Base-by-base conservation (phyloP, 176 grass and related monocot species). In the Juncus inflexus region DNA sequence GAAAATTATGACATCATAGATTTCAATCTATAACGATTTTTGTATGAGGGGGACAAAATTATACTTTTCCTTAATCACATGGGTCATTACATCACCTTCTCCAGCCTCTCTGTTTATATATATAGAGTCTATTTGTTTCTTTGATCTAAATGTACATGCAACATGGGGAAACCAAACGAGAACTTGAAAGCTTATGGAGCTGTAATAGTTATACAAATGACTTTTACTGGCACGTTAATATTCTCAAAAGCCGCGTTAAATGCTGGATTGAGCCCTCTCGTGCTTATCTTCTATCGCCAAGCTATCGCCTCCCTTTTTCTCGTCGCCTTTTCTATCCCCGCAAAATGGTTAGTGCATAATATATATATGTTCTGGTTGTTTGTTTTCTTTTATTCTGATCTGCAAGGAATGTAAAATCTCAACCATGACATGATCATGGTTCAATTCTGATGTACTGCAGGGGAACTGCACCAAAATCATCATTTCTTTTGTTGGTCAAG, bases 271-370 rank as follows among this genome's bases (percentile, higher is more conserved):
- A 89, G 50, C 79, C 82, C 90, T 60, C 80, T 69, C 38, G 80
- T 95, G 4, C 86, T 95, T 85, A 65, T 95, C 83, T 86, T 95
- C 64, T 95, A 95, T 55, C 85, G 90, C 6, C 90, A 95, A 81
- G 82, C 79, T 0, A 66, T 57, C 15, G 90, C 79, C 36, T 61
- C 79, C 51, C 9, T 80, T 3, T 41, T 89, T 3, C 13, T 89
- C 51, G 64, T 84, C 9, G 85, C 90, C 3, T 9, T 86, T 0
- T 60, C 83, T 62, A 2, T 19, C 55, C 7, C 39, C 11, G 6
- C 10, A 15, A 36, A 14, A 4, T 70, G 9, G 4, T 3, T 2
- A 9, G 9, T 66, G 13, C 19, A 28, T 28, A 28, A 28, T 28
- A 28, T 28, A 28, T 28, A 28, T 28, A 1, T 28, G 19, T 28